Percentiles rank a stretch among this genome's conserved stretches.
Conservation (phyloP, 2,329 filamentous ascomycete species). For the Nemania abortiva region DNA sequence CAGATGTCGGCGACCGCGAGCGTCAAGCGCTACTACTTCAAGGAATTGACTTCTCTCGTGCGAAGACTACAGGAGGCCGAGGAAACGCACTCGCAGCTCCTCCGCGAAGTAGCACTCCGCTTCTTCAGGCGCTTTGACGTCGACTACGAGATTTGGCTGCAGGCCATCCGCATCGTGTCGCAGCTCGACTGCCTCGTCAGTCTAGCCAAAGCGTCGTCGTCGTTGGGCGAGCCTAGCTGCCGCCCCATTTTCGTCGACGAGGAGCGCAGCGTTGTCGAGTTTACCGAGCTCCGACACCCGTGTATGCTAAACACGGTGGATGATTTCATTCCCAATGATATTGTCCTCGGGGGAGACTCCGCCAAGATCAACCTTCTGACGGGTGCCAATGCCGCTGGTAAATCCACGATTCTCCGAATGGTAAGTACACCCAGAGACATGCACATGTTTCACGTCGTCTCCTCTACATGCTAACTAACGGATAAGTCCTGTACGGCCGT, state of each 20-base stretch:
- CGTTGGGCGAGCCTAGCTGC: conserved; percentile 87
- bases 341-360: conserved; percentile 82
- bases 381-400: conserved; percentile 96
- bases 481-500: conserved; percentile 90
- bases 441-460: accelerated
- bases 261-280: conserved; percentile 88
- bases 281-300: conserved; percentile 91
- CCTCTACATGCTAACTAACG: conserved; percentile 23
- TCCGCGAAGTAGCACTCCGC: conserved; percentile 84
- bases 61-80: conserved; percentile 92
- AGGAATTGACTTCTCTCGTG: conserved; percentile 83
- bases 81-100: conserved; percentile 91
- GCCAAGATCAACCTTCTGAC: conserved; percentile 92
- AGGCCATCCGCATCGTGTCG: conserved; percentile 88
- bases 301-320: conserved; percentile 91
- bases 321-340: conserved; percentile 97
- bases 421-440: conserved; percentile 60
- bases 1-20: conserved; percentile 95
- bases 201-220: conserved; percentile 86
- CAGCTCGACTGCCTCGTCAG: conserved; percentile 96
- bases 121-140: conserved; percentile 91
- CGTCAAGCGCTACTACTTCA: conserved; percentile 94
- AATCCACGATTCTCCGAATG: conserved; percentile 96
- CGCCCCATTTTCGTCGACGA: conserved; percentile 88
- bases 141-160: conserved; percentile 86